Evolutionary conservation across 208 protist genomes (phyloP), one percentile per base, ranked within the genome.

Genomic region (Leishmania lainsoni): DNA sequence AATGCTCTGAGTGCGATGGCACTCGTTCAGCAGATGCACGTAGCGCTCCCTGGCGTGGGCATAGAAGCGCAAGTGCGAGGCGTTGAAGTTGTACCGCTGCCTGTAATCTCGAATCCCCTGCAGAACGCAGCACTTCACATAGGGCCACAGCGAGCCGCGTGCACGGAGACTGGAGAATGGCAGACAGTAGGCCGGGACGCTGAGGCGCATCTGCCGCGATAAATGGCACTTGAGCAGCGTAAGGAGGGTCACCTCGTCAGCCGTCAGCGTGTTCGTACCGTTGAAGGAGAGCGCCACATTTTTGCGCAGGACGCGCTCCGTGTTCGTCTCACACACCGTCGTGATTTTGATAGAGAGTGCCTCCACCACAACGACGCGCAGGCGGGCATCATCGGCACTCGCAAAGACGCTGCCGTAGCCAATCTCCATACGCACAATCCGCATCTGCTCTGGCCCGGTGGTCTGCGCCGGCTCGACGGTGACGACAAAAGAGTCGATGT

Each of bases 71-170:
- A 97, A 61, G 69, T 97, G 88, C 26, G 92, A 93, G 0, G 84
- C 80, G 75, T 91, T 97, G 84, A 89, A 92, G 86, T 97, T 97
- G 85, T 90, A 96, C 16, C 92, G 89, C 74, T 87, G 81, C 42
- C 82, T 78, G 74, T 86, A 79, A 66, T 97, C 90, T 16, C 86
- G 89, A 39, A 95, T 61, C 32, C 89, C 76, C 51, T 87, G 82
- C 20, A 95, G 8, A 20, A 94, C 85, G 79, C 88, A 94, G 69
- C 76, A 77, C 51, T 66, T 81, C 9, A 84, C 86, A 83, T 94
- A 96, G 17, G 77, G 75, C 92, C 94, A 97, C 12, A 89, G 81
- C 20, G 92, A 94, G 12, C 69, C 59, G n/a, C 79, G 77, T 0
- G 66, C 70, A 32, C 87, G 88, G 16, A 95, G 87, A 35, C 78